These are phyloP conservation scores for Podosphaera aphanis DNA, from an alignment of 2,329 filamentous ascomycete species.

Conservation along the genomic window DNA sequence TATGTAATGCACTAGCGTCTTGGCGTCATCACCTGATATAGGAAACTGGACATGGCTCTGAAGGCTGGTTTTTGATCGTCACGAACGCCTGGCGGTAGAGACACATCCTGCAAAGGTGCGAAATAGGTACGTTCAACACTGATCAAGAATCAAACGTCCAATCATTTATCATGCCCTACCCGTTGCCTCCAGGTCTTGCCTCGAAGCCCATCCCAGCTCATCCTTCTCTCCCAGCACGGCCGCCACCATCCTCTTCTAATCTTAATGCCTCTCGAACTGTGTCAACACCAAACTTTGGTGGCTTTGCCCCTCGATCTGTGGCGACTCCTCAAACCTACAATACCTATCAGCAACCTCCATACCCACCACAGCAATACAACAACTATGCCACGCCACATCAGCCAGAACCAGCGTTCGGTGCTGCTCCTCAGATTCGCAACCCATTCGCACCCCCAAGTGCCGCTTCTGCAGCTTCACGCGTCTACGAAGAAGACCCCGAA, in stretches of 20 bases:
- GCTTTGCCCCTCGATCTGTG: slow-evolving; percentile 37
- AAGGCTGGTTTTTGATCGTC: no score
- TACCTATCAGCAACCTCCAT: slow-evolving; percentile 13
- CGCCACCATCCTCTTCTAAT: slow-evolving; percentile 27
- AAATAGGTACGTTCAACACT: slow-evolving; percentile 18
- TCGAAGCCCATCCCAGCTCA: slow-evolving; percentile 21
- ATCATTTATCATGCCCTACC: slow-evolving; percentile 59
- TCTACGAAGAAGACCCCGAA: slow-evolving; percentile 42
- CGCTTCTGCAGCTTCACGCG: slow-evolving; percentile 15
- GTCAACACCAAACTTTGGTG: slow-evolving; percentile 11
- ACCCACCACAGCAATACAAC: slow-evolving; percentile 8
- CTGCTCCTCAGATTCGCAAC: slow-evolving; percentile 51
- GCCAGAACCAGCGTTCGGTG: slow-evolving; percentile 20
- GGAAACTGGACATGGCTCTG: no score
- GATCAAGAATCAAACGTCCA: slow-evolving; percentile 13
- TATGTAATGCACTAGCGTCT: no score
- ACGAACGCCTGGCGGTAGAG: no score
- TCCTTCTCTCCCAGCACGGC: slow-evolving; percentile 54
- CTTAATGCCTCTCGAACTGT: slow-evolving; percentile 10
- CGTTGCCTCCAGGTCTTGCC: slow-evolving; percentile 56
- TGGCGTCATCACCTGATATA: no score
- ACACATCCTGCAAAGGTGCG: slow-evolving; percentile 3
- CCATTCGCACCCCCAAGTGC: slow-evolving; percentile 43
- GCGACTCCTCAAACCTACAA: slow-evolving; percentile 15
- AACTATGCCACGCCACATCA: slow-evolving; percentile 9